A percentile compares a stretch with the other conserved stretches of the same genome.
Evolutionary conservation across 495 filamentous ascomycete species (phyloP).

Genomic region (Chaetomium fimeti): DNA sequence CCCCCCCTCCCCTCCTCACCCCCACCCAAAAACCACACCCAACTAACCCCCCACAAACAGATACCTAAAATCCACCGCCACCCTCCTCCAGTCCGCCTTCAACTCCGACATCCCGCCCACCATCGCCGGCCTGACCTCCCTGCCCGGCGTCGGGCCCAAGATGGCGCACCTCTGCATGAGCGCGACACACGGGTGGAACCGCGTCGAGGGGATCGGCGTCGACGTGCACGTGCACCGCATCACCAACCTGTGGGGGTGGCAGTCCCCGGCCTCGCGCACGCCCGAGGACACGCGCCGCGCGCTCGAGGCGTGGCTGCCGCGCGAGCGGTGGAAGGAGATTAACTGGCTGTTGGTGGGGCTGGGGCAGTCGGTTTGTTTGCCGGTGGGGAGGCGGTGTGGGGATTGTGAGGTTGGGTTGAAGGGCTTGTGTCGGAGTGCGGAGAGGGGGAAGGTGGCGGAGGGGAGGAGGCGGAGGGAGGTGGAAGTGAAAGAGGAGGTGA

Average conservation of each 20-base stretch:
- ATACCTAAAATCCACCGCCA: slow-evolving; percentile 77
- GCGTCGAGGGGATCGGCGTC: slow-evolving; percentile 62
- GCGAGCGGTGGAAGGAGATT: slow-evolving; percentile 89
- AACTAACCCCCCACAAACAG: slow-evolving; percentile 9
- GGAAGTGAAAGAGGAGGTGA: slow-evolving; percentile 29
- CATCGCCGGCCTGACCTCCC: slow-evolving; percentile 68
- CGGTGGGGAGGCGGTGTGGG: slow-evolving; percentile 75
- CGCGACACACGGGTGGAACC: slow-evolving; percentile 53
- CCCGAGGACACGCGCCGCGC: slow-evolving; percentile 82
- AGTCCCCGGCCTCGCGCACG: slow-evolving; percentile 62
- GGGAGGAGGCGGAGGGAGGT: slow-evolving; percentile 44
- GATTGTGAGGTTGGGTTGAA: slow-evolving; percentile 73
- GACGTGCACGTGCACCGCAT: slow-evolving; percentile 80
- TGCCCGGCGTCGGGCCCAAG: slow-evolving; percentile 94
- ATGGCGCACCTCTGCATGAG: slow-evolving; percentile 94
- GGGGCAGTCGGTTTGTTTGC: slow-evolving; percentile 81
- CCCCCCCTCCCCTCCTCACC: background rate
- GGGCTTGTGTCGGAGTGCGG: slow-evolving; percentile 75
- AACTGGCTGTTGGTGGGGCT: slow-evolving; percentile 89
- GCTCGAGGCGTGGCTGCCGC: slow-evolving; percentile 80
- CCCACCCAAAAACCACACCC: background rate
- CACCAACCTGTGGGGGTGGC: slow-evolving; percentile 95
- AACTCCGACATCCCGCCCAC: slow-evolving; percentile 79
- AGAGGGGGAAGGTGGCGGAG: slow-evolving; percentile 52
- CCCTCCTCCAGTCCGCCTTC: slow-evolving; percentile 67